Base-by-base conservation (phyloP, 2,329 filamentous ascomycete genomes). In the Rutstroemia sp. region DNA sequence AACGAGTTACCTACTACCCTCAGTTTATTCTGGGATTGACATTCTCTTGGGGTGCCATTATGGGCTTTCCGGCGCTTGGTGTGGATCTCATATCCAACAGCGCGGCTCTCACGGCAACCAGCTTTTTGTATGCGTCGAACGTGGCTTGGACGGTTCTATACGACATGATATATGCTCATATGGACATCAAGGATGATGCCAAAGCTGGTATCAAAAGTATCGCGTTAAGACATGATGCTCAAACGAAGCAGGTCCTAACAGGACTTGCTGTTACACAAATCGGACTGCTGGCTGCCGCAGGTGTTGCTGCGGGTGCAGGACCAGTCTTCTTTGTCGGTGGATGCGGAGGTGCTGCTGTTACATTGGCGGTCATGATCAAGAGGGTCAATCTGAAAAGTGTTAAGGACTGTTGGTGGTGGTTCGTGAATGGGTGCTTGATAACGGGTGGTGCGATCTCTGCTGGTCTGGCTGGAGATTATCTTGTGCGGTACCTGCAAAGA, bases 131-230 rank as follows among this genome's bases (percentile, higher is more conserved):
- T 68, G 74, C 80, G 10, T 90, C 87, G 45, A 94, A 91, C 64
- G 77, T 94, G 23, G 84, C 88, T 3, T 95, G 91, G 91, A 95
- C 89, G 0, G 79, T 95, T 25, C 73, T 95, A 41, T 95, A 95
- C 70, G 90, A 95, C 70, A 95, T 94, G 83, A 90, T 95, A 34
- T 95, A 95, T 70, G 90, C 90, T 14, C 90, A 95, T 69, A 92
- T 94, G 84, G 90, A 95, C 66, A 87, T 92, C 70, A 86, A 86
- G 66, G 89, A 95, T 64, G 90, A 95, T 67, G 83, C 78, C 59
- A 91, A 90, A 70, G 89, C 86, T 0, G 91, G 90, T 8, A 94
- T 95, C 73, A 95, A 92, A 75, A 89, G 86, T 66, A 94, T 95
- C 64, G 90, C 88, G 1, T 75, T 95, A 41, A 86, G 87, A 68